phyloP scores from a whole-genome alignment of 1,284 basidiomycete genomes.

The Puccinia coronata region DNA sequence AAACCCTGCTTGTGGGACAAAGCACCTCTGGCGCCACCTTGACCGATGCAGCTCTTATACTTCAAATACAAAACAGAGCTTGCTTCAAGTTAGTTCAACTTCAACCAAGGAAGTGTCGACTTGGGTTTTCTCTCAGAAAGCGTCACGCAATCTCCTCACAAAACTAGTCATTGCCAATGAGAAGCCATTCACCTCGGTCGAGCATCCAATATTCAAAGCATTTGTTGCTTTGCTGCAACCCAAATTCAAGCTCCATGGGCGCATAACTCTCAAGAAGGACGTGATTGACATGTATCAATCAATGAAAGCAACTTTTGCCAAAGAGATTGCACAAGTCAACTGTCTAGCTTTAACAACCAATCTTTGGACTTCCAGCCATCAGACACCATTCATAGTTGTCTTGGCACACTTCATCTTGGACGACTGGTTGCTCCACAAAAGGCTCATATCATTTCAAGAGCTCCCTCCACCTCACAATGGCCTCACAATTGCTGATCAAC shows the following conservation, averaged over 20 bases:
- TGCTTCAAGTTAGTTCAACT: background rate
- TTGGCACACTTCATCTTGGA: background rate
- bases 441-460: background rate
- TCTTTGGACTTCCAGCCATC: background rate
- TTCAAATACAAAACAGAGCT: background rate
- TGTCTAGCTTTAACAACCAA: background rate
- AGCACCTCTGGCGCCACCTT: no score
- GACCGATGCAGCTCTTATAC: background rate
- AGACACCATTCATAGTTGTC: conserved; percentile 5
- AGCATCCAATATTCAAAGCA: background rate
- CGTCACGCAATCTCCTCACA: background rate
- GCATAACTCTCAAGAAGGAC: background rate
- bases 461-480: background rate
- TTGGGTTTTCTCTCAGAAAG: conserved; percentile 5
- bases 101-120: background rate
- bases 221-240: background rate
- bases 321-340: background rate
- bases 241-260: background rate
- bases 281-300: background rate
- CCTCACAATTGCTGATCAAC: no score
- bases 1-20: no score
- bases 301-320: background rate
- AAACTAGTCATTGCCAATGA: background rate
- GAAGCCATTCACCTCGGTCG: background rate
- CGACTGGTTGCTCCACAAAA: background rate